Evolutionary conservation across 176 grass and related monocot species (phyloP).

Genomic region (Triticum urartu): DNA sequence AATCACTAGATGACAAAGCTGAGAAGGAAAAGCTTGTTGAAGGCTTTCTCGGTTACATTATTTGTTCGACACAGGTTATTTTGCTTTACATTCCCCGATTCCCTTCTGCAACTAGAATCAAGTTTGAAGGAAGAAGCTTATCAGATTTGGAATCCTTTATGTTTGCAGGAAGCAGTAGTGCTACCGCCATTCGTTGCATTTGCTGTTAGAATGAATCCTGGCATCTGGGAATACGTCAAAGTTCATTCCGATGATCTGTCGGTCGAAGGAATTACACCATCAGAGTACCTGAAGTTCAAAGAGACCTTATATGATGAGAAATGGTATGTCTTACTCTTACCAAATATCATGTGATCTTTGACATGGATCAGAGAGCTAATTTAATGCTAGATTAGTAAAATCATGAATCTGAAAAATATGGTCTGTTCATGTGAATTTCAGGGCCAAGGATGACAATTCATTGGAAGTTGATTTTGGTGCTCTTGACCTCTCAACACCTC

Average conservation of each 20-base stretch:
- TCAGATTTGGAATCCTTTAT: background rate
- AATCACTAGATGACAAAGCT: constrained; percentile 84
- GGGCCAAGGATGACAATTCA: constrained; percentile 83
- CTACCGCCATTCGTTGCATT: constrained; percentile 80
- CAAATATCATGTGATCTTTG: background rate
- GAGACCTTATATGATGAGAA: constrained; percentile 83
- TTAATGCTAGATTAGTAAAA: background rate
- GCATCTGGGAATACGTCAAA: constrained; percentile 91
- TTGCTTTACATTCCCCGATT: background rate
- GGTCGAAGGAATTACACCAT: constrained; percentile 70
- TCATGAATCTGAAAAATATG: background rate
- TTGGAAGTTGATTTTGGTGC: constrained; percentile 88
- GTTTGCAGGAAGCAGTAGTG: constrained; percentile 79
- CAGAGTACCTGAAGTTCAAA: constrained; percentile 87
- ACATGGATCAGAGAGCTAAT: background rate
- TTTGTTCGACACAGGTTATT: constrained; percentile 84
- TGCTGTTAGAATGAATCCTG: constrained; percentile 79
- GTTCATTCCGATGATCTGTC: constrained; percentile 74
- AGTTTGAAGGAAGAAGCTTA: no score
- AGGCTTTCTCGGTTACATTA: constrained; percentile 84
- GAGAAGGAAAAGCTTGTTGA: constrained; percentile 85
- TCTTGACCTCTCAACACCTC: constrained; percentile 68
- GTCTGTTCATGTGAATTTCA: constrained; percentile 34
- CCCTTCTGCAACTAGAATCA: background rate
- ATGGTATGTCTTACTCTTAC: constrained; percentile 44